phyloP scores from a whole-genome alignment of 495 filamentous ascomycete genomes.

The Penicillium coffeae region DNA sequence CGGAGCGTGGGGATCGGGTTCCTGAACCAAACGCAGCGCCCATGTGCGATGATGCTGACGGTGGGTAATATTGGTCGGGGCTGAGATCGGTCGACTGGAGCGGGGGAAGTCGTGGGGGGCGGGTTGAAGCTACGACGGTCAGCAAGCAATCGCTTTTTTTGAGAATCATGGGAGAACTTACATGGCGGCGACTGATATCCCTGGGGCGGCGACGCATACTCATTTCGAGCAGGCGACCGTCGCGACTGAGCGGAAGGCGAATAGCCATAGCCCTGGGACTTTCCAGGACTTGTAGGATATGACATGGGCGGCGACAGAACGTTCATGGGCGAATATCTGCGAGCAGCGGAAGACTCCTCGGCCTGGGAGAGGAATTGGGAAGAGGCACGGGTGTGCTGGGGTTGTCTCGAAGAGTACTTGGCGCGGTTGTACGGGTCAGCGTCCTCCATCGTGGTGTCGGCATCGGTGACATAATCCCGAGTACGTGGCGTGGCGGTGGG shows the following conservation, averaged over 20 bases:
- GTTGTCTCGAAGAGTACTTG: conserved; percentile 71
- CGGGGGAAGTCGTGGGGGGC: conserved; percentile 57
- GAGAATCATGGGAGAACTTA: conserved; percentile 33
- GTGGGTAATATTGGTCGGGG: conserved; percentile 64
- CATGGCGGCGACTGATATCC: conserved; percentile 60
- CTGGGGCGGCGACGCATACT: conserved; percentile 60
- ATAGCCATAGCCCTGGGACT: conserved; percentile 48
- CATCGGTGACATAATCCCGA: conserved; percentile 65
- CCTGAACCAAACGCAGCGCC: conserved; percentile 71
- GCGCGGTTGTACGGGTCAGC: conserved; percentile 77
- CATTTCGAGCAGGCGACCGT: conserved; percentile 56
- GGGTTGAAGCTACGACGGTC: conserved; percentile 13
- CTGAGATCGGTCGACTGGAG: conserved; percentile 62
- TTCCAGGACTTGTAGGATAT: conserved; percentile 55
- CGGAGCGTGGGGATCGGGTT: conserved; percentile 64
- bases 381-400: conserved; percentile 59
- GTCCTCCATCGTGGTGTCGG: conserved; percentile 89
- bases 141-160: neutral
- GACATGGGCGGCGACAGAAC: conserved; percentile 61
- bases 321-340: conserved; percentile 95
- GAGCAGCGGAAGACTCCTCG: conserved; percentile 77
- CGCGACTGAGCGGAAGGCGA: conserved; percentile 41
- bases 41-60: conserved; percentile 63
- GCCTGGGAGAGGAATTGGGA: conserved; percentile 59
- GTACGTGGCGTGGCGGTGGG: conserved; percentile 62